These are phyloP conservation scores for Pyrenophora graminea DNA, from an alignment of 2,329 filamentous ascomycete genomes.

Conservation along the genomic window DNA sequence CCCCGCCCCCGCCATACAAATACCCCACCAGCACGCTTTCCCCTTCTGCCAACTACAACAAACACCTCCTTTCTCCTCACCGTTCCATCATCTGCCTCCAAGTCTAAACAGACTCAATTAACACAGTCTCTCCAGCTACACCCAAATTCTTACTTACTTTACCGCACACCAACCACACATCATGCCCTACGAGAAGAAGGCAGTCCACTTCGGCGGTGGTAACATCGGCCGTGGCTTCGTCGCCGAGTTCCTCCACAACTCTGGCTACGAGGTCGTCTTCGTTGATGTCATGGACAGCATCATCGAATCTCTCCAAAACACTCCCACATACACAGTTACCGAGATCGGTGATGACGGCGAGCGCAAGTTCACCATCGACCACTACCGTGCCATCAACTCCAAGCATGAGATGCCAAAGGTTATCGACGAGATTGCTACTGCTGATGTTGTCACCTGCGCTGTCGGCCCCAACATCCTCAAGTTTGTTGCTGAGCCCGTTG, in stretches of 20 bases:
- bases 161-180: slow-evolving; percentile 19
- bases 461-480: slow-evolving; percentile 95
- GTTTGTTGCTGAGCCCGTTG: slow-evolving; percentile 94
- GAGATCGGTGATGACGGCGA: slow-evolving; percentile 88
- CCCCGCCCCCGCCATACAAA: slow-evolving; percentile 31
- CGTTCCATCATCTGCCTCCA: slow-evolving; percentile 2
- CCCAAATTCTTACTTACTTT: slow-evolving; percentile 6
- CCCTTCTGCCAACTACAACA: slow-evolving; percentile 12
- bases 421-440: slow-evolving; percentile 80
- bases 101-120: slow-evolving; percentile 19
- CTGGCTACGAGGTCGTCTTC: slow-evolving; percentile 94
- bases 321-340: slow-evolving; percentile 83
- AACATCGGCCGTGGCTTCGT: slow-evolving; percentile 58
- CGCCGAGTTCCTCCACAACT: slow-evolving; percentile 79
- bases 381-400: slow-evolving; percentile 97
- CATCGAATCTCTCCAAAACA: slow-evolving; percentile 77
- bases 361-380: slow-evolving; percentile 79
- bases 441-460: slow-evolving; percentile 92
- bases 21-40: slow-evolving; percentile 29
- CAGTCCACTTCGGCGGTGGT: slow-evolving; percentile 58
- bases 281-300: slow-evolving; percentile 87
- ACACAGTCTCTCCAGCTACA: slow-evolving; percentile 14
- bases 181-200: slow-evolving; percentile 53
- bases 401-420: slow-evolving; percentile 81
- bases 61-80: slow-evolving; percentile 7